A percentile compares a stretch with the other conserved stretches of the same genome.
Evolutionary conservation across 768 basidiomycete genomes (phyloP).

Genomic region (Mycena galopus): DNA sequence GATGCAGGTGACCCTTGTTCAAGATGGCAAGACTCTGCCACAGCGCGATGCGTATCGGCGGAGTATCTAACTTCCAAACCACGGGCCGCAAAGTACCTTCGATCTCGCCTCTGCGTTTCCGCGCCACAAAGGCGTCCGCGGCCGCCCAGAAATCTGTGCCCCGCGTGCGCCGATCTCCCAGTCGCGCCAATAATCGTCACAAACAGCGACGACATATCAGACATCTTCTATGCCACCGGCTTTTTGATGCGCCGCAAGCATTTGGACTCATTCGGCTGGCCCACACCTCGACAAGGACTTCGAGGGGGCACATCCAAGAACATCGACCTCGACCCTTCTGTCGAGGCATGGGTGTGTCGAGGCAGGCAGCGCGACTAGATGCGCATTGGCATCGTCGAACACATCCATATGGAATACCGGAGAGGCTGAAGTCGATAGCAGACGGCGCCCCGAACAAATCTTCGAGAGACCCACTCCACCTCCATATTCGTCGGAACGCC

Average conservation of each 20-base stretch:
- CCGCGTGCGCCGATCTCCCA: constrained; percentile 18
- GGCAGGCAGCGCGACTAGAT: constrained; percentile 8
- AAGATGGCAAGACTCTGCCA: background rate
- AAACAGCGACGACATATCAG: constrained; percentile 26
- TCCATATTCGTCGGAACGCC: background rate
- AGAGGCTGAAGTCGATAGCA: background rate
- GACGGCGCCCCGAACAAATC: background rate
- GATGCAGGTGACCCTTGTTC: too few relatives aligned
- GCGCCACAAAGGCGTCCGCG: constrained; percentile 15
- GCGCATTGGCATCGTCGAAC: constrained; percentile 5
- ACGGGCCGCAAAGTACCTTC: background rate
- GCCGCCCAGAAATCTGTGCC: constrained; percentile 25
- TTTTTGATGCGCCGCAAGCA: background rate
- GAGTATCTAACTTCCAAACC: background rate
- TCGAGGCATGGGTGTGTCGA: constrained; percentile 27
- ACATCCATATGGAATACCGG: constrained; percentile 26
- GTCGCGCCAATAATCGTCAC: constrained; percentile 8
- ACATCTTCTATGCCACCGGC: constrained; percentile 2
- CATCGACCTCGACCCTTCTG: background rate
- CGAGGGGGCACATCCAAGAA: constrained; percentile 5
- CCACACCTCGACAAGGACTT: constrained; percentile 21
- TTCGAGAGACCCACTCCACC: constrained; percentile 18
- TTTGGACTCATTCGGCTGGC: background rate
- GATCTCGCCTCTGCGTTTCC: constrained; percentile 20
- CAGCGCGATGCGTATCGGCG: background rate